Evolutionary conservation across 805 yeast genomes (phyloP).

Genomic region (Saccharomyces mikatae): DNA sequence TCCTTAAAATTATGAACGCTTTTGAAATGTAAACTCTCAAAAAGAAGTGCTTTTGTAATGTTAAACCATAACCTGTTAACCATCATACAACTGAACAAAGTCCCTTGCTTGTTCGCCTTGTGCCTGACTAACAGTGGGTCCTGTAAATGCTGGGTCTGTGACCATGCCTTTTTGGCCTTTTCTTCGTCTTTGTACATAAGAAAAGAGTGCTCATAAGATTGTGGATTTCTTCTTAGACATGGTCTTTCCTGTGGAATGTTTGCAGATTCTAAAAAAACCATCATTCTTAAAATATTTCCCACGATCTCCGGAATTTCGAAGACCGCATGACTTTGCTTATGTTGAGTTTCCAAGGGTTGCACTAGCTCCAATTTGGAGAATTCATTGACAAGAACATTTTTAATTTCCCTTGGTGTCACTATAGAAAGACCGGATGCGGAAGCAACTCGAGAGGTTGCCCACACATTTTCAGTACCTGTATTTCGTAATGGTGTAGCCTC

Average conservation of each 20-base stretch:
- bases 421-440: conserved; percentile 7
- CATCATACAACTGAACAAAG: conserved; percentile 51
- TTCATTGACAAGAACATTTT: conserved; percentile 2
- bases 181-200: conserved; percentile 51
- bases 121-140: not conserved
- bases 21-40: conserved; percentile 48
- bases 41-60: conserved; percentile 46
- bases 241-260: conserved; percentile 52
- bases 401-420: conserved; percentile 1
- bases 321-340: conserved; percentile 34
- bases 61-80: conserved; percentile 64
- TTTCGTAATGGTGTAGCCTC: conserved; percentile 2
- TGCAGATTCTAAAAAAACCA: conserved; percentile 28
- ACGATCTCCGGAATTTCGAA: conserved; percentile 75
- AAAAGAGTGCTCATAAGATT: conserved; percentile 60
- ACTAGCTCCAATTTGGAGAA: conserved; percentile 7
- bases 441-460: conserved; percentile 4
- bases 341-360: not conserved
- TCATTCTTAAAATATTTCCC: conserved; percentile 45
- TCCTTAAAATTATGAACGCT: conserved; percentile 38
- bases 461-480: not conserved
- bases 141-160: conserved; percentile 1
- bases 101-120: conserved; percentile 7
- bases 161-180: conserved; percentile 41
- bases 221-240: conserved; percentile 55